Conservation (phyloP, 2,329 filamentous ascomycete genomes). For the Karstenula rhodostoma region DNA sequence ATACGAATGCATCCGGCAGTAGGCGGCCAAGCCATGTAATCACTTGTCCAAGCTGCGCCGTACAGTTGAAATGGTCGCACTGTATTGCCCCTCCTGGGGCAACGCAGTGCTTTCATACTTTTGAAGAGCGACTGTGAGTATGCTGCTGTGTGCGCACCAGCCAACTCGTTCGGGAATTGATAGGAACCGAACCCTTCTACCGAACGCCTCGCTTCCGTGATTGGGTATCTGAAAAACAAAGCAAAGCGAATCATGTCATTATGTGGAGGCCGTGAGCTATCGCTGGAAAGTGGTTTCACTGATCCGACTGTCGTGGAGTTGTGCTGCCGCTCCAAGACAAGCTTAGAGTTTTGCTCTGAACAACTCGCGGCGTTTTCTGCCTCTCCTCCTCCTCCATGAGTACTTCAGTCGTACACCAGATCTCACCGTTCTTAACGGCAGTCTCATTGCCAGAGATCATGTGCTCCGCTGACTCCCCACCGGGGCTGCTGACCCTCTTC, state of each 20-base stretch:
- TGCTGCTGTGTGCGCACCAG: neutral
- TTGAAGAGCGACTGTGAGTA: neutral
- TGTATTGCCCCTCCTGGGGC: no score
- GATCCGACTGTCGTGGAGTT: neutral
- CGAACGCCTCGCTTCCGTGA: neutral
- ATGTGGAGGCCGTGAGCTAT: no score
- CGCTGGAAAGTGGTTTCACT: neutral
- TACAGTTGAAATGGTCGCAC: no score
- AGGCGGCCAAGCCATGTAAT: neutral
- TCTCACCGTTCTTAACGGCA: constrained; percentile 5
- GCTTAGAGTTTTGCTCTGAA: neutral
- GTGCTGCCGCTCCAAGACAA: neutral
- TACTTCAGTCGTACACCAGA: constrained; percentile 14
- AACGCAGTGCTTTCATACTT: no score
- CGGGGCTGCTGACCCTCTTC: constrained; percentile 2
- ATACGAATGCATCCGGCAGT: neutral
- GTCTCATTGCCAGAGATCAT: constrained; percentile 2
- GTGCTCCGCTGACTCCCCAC: constrained; percentile 4
- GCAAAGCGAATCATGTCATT: neutral
- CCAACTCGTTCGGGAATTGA: neutral
- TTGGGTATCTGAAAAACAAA: neutral
- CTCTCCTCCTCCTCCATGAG: constrained; percentile 8
- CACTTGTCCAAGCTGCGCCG: neutral
- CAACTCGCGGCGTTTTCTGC: neutral
- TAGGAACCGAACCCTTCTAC: neutral